Base-by-base conservation (phyloP, 805 yeast genomes). In the Schizosaccharomyces japonicus region DNA sequence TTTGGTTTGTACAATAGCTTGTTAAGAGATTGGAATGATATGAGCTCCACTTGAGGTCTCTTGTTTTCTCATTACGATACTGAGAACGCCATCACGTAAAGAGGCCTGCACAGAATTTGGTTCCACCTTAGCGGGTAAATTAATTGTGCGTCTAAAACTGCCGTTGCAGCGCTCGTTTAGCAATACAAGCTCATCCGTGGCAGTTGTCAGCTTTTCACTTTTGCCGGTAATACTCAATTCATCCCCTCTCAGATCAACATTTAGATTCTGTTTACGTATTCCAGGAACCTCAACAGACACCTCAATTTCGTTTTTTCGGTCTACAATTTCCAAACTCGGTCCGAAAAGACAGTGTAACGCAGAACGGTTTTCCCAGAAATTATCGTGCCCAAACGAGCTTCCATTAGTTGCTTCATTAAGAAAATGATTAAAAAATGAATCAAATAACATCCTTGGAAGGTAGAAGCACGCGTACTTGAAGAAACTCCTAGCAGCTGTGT, bases 241-340 rank as follows among this genome's bases (percentile, higher is more conserved):
- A 13, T 15, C 15, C 13, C 42, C 46, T 23, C 26, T 19, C 21
- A 27, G 27, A 15, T 42, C 33, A 15, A 42, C 11, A 15, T 42
- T 23, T 13, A 42, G 15, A 10, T 42, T 42, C 7, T 42, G 13
- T 17, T 42, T 42, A n/a, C 17, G 32, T 10, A 42, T 42, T 27
- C 46, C 46, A 2, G 46, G 46, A 21, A 42, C 33, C 13, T 42
- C 46, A 15, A 29, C 46, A 27, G 21, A 25, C 2, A 36, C 42
- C 10, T 36, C 42, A 36, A 36, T 4, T 2, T 25, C 23, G 13
- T 2, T 23, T 13, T 36, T 27, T 19, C 27, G 17, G 17, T 36
- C 42, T 21, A 25, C 23, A 19, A 36, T 13, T 23, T 36, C 42
- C 17, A 36, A 36, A n/a, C 27, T 27, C 13, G 42, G 42, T 1